A percentile compares a stretch with the other conserved stretches of the same genome.
phyloP scores from a whole-genome alignment of 2,329 filamentous ascomycete species.

The Apiospora saccharicola region DNA sequence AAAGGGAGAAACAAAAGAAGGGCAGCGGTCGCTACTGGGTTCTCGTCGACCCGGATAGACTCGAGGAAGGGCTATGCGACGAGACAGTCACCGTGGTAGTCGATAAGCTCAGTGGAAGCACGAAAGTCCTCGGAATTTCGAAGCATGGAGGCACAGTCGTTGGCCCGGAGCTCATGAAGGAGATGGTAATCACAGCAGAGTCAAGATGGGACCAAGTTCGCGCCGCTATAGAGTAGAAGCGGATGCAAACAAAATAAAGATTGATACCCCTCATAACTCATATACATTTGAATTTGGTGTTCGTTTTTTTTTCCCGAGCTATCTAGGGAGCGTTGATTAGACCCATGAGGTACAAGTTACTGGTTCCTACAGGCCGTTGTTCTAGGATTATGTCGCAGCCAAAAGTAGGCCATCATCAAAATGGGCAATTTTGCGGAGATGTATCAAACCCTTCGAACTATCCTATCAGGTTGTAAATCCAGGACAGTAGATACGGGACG shows the following conservation, averaged over 20 bases:
- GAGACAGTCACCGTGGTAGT: constrained; percentile 87
- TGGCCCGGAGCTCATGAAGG: constrained; percentile 67
- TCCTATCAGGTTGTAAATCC: constrained; percentile 78
- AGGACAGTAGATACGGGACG: constrained; percentile 90
- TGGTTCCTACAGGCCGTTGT: neutral
- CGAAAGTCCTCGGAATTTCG: constrained; percentile 74
- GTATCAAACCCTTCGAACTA: constrained; percentile 86
- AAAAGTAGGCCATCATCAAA: neutral
- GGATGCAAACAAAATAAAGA: constrained; percentile 4
- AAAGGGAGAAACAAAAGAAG: constrained; percentile 59
- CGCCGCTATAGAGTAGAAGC: constrained; percentile 49
- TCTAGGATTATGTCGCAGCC: neutral
- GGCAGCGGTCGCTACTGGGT: constrained; percentile 70
- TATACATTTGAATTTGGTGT: neutral
- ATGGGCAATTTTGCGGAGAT: constrained; percentile 49
- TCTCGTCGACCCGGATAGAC: constrained; percentile 84
- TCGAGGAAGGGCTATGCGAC: constrained; percentile 85
- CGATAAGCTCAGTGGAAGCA: constrained; percentile 63
- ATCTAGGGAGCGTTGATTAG: neutral
- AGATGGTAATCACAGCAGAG: constrained; percentile 65
- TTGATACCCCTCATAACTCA: constrained; percentile 1
- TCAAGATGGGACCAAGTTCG: constrained; percentile 69
- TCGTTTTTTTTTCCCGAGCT: neutral
- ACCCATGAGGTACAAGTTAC: neutral
- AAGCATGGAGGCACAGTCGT: constrained; percentile 82